Evolutionary conservation across 495 filamentous ascomycete genomes (phyloP).

Genomic region (Annulohypoxylon moriforme): DNA sequence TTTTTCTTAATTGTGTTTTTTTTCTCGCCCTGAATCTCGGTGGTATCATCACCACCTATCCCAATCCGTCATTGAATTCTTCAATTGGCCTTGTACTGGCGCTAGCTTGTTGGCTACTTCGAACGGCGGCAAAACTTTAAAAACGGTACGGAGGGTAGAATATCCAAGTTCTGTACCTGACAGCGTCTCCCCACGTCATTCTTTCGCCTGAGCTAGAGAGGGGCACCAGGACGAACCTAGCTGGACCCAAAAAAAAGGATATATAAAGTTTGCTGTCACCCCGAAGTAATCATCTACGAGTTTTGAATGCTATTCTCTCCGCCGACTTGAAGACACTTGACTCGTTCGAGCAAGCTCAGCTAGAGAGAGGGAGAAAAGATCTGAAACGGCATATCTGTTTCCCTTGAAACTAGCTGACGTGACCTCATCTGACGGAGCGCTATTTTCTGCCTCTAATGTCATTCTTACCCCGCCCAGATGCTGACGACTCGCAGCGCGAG

Average conservation of each 20-base stretch:
- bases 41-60: background rate
- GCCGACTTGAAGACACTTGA: background rate
- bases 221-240: conserved; percentile 32
- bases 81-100: conserved; percentile 15
- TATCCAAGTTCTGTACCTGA: conserved; percentile 11
- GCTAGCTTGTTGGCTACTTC: conserved; percentile 16
- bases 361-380: conserved; percentile 6
- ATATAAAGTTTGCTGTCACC: conserved; percentile 40
- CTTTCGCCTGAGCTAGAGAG: conserved; percentile 28
- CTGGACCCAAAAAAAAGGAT: conserved; percentile 19
- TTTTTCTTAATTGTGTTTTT: background rate
- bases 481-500: conserved; percentile 80
- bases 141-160: conserved; percentile 7
- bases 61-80: conserved; percentile 1
- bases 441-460: conserved; percentile 34
- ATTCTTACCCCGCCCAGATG: conserved; percentile 48
- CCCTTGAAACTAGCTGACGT: conserved; percentile 7
- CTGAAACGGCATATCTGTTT: background rate
- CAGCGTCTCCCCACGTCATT: conserved; percentile 31
- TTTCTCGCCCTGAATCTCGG: background rate
- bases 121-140: conserved; percentile 27
- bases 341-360: background rate
- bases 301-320: conserved; percentile 12
- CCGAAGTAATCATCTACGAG: conserved; percentile 17
- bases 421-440: conserved; percentile 5